Base-by-base conservation (phyloP, 1,284 basidiomycete genomes). In the Xanthoconium separans region DNA sequence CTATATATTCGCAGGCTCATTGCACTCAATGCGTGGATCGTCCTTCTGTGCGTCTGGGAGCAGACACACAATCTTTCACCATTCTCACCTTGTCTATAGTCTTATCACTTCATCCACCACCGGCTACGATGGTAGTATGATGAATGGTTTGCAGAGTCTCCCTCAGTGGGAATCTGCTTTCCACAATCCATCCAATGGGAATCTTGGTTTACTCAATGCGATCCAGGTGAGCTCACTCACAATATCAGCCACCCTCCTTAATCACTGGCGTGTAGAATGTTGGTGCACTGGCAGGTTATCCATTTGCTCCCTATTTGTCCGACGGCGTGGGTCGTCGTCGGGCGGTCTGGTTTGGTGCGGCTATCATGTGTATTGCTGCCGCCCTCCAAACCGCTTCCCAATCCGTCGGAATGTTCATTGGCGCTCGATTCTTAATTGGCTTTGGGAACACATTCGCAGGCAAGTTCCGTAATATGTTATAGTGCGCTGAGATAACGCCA, bases 351-450 rank as follows among this genome's bases (percentile, higher is more conserved):
- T 62, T 87, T 46, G 87, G 87, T 57, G 84, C 84, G 6, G 44
- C 64, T 12, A 79, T 87, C 61, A 88, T 89, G 83, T 77, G 80
- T 51, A 69, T 82, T 42, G 85, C 80, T 20, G 85, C 84, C 12
- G 83, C 79, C 20, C 58, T 91, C 20, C 89, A 91, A 58, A 83
- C 84, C 0, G 84, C 85, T n/a, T 77, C 87, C 41, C 79, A 84
- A 55, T 88, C 83, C 43, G 80, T 91, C 16, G 81, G 83, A 60
- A 90, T 91, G 87, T 93, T 93, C 73, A 89, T 92, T 60, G 86
- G 84, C 56, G 84, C 88, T 63, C 81, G 88, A 53, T 89, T 89
- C 76, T 73, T 91, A 55, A 87, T 93, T 61, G 90, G 90, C 48
- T 90, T 91, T 65, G 91, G 91, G 51, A 75, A 89, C 41, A 85